Base-by-base conservation (phyloP, 2,329 filamentous ascomycete species). In the Rhytidhysteron rufulum region DNA sequence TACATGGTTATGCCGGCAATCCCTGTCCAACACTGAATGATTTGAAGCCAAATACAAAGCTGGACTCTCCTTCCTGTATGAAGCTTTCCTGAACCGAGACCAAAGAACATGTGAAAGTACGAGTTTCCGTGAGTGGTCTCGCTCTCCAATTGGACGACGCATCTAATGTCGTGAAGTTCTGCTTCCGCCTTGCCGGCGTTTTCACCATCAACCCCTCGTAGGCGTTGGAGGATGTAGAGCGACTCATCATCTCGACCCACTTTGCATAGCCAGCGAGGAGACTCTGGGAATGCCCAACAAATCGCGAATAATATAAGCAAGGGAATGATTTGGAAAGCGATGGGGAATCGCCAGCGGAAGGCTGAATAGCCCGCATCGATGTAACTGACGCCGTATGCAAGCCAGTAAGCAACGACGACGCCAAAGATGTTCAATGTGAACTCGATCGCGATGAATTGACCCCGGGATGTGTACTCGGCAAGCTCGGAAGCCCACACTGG, bases 361-460 rank as follows among this genome's bases (percentile, higher is more conserved):
- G 75, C 65, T 0, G 78, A 80, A 2, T 66, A 67, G 10, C 78
- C 78, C 24, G 73, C 70, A 41, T 82, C 74, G 48, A 80, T 75
- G 54, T 79, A 85, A 0, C 78, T 79, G 8, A 79, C 68, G 3
- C 79, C 81, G 47, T 39, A 70, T 37, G 68, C 66, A 7, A 71
- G 50, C 67, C 67, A 71, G 45, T 85, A 85, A 3, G 75, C 65
- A 25, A 82, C 69, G 16, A 82, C 77, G 1, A 86, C 80, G 52
- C 83, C 83, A 34, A 85, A 80, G 45, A 86, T 86, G 54, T 87
- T 88, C 7, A 86, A 62, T 0, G 82, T 86, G 47, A 88, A 87
- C 51, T 87, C 83, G 39, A 85, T 80, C 7, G 82, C 80, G 41
- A 87, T 79, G 47, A 85, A 85, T 34, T 80, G 74, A 4, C 85